phyloP scores from a whole-genome alignment of 345 rosid genomes.

The Aurinia saxatilis region DNA sequence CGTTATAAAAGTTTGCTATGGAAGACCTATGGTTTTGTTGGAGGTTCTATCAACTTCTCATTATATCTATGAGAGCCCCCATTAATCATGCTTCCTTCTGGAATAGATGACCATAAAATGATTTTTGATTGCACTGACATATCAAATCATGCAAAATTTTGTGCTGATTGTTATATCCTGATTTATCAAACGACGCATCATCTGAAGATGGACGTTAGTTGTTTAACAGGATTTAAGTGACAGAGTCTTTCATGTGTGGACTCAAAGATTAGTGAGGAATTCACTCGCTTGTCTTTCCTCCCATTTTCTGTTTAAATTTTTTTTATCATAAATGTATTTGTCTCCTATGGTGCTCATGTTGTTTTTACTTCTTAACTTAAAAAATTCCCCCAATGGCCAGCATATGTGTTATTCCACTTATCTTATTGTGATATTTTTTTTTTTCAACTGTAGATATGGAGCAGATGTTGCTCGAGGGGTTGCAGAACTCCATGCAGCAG shows the following conservation, averaged over 20 bases:
- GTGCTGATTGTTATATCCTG: background rate
- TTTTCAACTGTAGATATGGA: slow-evolving; percentile 67
- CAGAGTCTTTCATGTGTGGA: background rate
- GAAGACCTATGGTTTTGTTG: background rate
- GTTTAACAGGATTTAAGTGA: background rate
- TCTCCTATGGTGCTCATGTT: background rate
- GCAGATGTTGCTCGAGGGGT: slow-evolving; percentile 93
- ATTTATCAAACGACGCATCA: background rate
- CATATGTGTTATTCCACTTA: background rate
- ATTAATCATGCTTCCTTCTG: background rate
- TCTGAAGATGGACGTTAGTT: background rate
- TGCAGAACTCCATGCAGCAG: slow-evolving; percentile 96
- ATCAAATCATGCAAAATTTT: background rate
- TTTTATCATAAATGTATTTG: background rate
- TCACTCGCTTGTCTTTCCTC: slow-evolving; percentile 2
- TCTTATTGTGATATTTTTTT: slow-evolving; percentile 21
- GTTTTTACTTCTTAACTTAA: background rate
- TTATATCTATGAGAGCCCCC: background rate
- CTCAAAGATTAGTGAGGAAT: background rate
- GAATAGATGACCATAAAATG: background rate
- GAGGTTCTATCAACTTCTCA: background rate
- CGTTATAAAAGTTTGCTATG: background rate
- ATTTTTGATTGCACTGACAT: background rate
- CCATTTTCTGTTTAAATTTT: background rate
- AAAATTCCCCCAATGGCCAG: slow-evolving; percentile 5